Evolutionary conservation across 1,284 basidiomycete species (phyloP).

Genomic region (Pseudozyma hubeiensis): DNA sequence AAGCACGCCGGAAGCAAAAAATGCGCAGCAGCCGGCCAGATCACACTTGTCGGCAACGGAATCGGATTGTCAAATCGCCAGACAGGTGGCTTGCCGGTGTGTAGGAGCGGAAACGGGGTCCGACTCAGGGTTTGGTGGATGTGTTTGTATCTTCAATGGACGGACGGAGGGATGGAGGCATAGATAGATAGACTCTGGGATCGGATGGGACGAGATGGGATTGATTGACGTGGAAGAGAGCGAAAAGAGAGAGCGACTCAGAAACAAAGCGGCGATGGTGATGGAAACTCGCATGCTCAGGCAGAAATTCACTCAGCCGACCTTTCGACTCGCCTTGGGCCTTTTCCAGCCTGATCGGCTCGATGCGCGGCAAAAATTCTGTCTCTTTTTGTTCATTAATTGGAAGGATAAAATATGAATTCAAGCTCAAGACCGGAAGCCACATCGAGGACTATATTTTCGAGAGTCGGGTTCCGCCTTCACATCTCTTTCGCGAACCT

Average conservation of each 20-base stretch:
- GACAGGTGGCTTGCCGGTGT: too few species aligned
- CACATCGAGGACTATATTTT: too few species aligned
- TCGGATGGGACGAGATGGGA: too few species aligned
- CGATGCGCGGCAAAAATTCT: constrained; percentile 20
- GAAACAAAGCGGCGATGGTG: constrained; percentile 8
- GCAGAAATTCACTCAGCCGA: too few species aligned
- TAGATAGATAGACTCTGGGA: background rate
- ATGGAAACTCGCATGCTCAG: constrained; percentile 3
- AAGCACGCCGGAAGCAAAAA: background rate
- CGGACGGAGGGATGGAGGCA: too few species aligned
- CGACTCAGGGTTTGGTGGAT: constrained; percentile 7
- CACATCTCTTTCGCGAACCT: too few species aligned
- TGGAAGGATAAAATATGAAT: too few species aligned
- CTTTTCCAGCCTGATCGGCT: constrained; percentile 36
- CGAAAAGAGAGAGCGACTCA: background rate
- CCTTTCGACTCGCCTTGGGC: background rate
- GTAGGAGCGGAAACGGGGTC: constrained; percentile 4
- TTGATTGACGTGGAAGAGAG: background rate
- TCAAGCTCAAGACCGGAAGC: constrained; percentile 3
- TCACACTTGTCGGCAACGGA: constrained; percentile 19
- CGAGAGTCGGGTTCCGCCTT: too few species aligned
- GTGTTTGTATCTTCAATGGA: background rate
- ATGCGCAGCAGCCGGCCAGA: constrained; percentile 3
- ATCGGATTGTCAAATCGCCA: too few species aligned
- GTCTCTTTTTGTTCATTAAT: too few species aligned